A percentile compares a stretch with the other conserved stretches of the same genome.
Evolutionary conservation across 345 rosid genomes (phyloP).

Genomic region (Tarenaya hassleriana): DNA sequence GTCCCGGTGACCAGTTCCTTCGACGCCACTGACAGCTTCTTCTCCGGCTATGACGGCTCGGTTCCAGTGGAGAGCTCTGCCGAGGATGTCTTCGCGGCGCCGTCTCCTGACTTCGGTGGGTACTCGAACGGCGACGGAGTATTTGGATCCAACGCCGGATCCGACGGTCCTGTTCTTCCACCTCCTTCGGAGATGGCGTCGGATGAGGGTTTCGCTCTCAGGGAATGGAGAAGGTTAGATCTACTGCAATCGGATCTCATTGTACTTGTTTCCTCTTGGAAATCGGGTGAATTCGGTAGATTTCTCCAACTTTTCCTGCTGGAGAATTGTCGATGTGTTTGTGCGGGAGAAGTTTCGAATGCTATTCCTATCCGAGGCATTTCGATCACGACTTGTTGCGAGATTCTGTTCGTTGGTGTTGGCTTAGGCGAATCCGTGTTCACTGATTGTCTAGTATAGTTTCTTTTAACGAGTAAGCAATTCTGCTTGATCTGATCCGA

Average conservation of each 20-base stretch:
- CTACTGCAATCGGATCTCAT: background rate
- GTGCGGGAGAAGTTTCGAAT: background rate
- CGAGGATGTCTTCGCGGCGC: constrained; percentile 34
- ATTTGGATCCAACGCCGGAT: constrained; percentile 35
- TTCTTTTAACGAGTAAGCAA: background rate
- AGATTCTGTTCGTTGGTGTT: constrained; percentile 6
- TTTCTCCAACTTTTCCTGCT: too few relatives aligned
- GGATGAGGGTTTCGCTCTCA: constrained; percentile 56
- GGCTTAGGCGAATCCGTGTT: background rate
- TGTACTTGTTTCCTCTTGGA: background rate
- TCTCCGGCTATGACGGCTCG: constrained; percentile 26
- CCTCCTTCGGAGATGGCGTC: constrained; percentile 50
- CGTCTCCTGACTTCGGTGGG: constrained; percentile 29
- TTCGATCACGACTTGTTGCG: background rate
- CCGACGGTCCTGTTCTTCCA: constrained; percentile 53
- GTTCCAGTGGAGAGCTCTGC: constrained; percentile 22
- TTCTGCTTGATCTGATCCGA: background rate
- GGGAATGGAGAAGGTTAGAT: constrained; percentile 85
- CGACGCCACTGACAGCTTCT: constrained; percentile 28
- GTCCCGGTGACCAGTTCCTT: constrained; percentile 26
- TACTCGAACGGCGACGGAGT: constrained; percentile 33
- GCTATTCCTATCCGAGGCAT: background rate
- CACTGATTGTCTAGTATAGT: background rate
- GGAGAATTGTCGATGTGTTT: background rate
- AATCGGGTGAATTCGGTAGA: background rate